A percentile compares a stretch with the other conserved stretches of the same genome.
Evolutionary conservation across 257 asterid species (phyloP).

Genomic region (Ophiorrhiza pumila): DNA sequence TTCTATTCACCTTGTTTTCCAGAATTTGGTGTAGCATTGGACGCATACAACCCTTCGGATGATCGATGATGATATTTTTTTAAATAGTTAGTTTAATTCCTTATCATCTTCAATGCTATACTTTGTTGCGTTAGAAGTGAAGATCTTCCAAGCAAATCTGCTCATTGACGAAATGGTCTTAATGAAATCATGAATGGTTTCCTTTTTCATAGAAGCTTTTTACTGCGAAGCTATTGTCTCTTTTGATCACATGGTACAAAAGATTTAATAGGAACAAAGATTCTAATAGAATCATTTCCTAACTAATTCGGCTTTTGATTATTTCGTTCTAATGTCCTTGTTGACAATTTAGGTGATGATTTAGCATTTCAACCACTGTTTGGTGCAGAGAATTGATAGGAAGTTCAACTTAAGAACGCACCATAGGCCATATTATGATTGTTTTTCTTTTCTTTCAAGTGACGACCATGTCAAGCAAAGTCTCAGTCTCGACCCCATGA

Average conservation of each 20-base stretch:
- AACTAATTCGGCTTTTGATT: not conserved
- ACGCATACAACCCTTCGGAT: too few relatives aligned
- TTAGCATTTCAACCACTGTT: constrained; percentile 68
- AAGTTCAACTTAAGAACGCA: constrained; percentile 16
- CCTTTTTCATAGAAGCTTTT: too few relatives aligned
- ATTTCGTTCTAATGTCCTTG: not conserved
- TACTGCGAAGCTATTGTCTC: not conserved
- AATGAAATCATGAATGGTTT: too few relatives aligned
- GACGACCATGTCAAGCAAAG: constrained; percentile 41
- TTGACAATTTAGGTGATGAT: constrained; percentile 50
- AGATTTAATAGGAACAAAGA: not conserved
- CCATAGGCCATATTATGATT: not conserved
- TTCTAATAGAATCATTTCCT: not conserved
- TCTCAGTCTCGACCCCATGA: constrained; percentile 11
- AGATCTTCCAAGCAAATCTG: too few relatives aligned
- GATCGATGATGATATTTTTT: too few relatives aligned
- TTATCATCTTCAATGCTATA: too few relatives aligned
- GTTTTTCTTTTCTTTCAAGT: constrained; percentile 57
- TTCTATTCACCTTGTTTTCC: too few relatives aligned
- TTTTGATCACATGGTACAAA: not conserved
- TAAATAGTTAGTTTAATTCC: too few relatives aligned
- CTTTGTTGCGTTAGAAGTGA: too few relatives aligned
- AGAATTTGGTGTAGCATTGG: too few relatives aligned
- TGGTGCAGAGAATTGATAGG: constrained; percentile 37
- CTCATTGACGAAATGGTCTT: too few relatives aligned